Percentiles rank a stretch among this genome's conserved stretches.
These are phyloP conservation scores for Parachaetomium inaequale DNA, from an alignment of 495 filamentous ascomycete genomes.

Conservation along the genomic window DNA sequence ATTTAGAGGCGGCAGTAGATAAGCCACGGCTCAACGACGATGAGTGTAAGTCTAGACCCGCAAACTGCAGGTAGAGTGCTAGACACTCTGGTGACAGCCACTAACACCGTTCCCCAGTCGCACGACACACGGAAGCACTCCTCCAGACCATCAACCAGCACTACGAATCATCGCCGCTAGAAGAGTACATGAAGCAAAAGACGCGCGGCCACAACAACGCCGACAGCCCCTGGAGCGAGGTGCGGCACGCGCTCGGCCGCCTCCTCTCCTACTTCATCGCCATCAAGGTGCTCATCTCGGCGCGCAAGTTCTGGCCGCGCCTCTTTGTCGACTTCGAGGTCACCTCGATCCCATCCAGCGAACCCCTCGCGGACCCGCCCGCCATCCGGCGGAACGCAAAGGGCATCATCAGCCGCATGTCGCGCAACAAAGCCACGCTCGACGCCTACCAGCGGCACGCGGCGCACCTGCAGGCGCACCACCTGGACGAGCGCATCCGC, in stretches of 20 bases:
- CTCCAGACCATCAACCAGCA: slow-evolving; percentile 3
- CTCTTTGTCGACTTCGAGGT: slow-evolving; percentile 27
- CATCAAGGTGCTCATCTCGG: slow-evolving; percentile 12
- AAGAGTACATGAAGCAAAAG: slow-evolving; percentile 12
- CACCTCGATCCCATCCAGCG: slow-evolving; percentile 16
- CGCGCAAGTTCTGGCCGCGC: slow-evolving; percentile 16
- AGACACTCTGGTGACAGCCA: neutral
- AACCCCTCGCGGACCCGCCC: neutral
- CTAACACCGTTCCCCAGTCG: neutral
- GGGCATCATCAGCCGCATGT: slow-evolving; percentile 21
- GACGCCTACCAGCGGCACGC: neutral
- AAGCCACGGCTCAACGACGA: neutral
- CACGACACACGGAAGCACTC: neutral
- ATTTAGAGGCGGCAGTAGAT: neutral
- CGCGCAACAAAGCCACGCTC: neutral
- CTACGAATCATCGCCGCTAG: neutral
- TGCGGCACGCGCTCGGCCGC: slow-evolving; percentile 20
- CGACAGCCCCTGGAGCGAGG: slow-evolving; percentile 19
- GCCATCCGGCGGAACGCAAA: neutral
- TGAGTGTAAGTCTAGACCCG: slow-evolving; percentile 8
- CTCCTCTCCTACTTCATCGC: slow-evolving; percentile 24
- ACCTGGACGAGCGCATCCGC: slow-evolving; percentile 2
- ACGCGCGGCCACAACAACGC: neutral
- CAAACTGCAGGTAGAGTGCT: neutral
- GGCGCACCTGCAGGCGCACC: neutral